Base-by-base conservation (phyloP, 176 grass and related monocot species). In the Eragrostis nindensis region DNA sequence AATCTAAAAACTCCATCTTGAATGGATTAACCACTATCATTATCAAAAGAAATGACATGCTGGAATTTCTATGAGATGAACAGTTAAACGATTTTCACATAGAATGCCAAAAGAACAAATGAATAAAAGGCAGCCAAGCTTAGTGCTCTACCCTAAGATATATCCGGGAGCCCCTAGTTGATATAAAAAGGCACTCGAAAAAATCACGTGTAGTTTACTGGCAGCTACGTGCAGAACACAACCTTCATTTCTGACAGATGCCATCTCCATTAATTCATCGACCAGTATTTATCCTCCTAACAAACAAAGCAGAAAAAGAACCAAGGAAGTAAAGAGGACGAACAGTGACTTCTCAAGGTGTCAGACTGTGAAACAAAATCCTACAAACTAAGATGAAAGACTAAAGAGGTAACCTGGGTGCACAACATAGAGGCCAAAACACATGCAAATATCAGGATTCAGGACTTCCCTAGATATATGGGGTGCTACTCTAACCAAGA, bases 261-360 rank as follows among this genome's bases (percentile, higher is more conserved):
- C 18, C 32, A 12, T 53, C 45, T n/a, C 44, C 62, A 53, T 3
- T 21, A 2, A 18, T 54, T 11, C 30, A 79, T 46, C 30, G 68
- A 18, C n/a, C 38, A 54, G 18, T 67, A 67, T 22, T 26, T 21
- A 68, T 68, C 76, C 47, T 79, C 62, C 60, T 62, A 64, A 25
- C 6, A 54, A 73, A 75, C 18, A 75, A 15, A 47, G 62, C 42
- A 75, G 16, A 27, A 10, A 22, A n/a, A 29, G 7, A 15, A 46
- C 7, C 15, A 55, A 2, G 10, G 22, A 24, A 36, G 13, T 49
- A 32, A 76, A 69, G 27, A 45, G 3, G 64, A 66, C 25, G 7
- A 48, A 18, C 16, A n/a, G 40, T 30, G 42, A 22, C 26, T 55
- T 73, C 16, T 65, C 13, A 29, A 56, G 9, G 5, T 15, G 57